Percentiles rank a stretch among this genome's conserved stretches.
phyloP scores from a whole-genome alignment of 805 yeast genomes.

The Candida dajiaensis region DNA sequence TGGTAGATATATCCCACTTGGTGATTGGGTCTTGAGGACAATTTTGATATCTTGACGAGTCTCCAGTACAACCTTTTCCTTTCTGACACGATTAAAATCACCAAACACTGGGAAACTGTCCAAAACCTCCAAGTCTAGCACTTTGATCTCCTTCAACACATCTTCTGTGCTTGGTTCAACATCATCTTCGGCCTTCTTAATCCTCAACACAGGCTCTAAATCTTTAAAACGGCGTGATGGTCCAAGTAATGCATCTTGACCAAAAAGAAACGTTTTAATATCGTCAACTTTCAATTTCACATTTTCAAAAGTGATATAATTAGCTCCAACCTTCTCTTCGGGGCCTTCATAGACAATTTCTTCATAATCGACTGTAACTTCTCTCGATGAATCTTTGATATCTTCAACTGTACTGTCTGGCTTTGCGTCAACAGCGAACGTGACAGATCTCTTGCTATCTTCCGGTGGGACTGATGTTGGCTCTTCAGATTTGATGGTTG shows the following conservation, averaged over 20 bases:
- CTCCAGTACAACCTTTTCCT: conserved; percentile 38
- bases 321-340: conserved; percentile 49
- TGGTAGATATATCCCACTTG: conserved; percentile 66
- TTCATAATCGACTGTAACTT: conserved; percentile 9
- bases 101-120: conserved; percentile 53
- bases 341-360: conserved; percentile 58
- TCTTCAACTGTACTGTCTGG: conserved; percentile 3
- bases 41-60: conserved; percentile 43
- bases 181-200: conserved; percentile 25
- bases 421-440: conserved; percentile 15
- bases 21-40: conserved; percentile 61
- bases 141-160: conserved; percentile 29
- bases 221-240: conserved; percentile 49
- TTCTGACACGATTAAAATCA: conserved; percentile 36
- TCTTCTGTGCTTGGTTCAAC: not conserved
- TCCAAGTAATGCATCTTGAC: conserved; percentile 48
- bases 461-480: not conserved
- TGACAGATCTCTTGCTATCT: conserved; percentile 11
- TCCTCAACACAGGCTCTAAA: conserved; percentile 43
- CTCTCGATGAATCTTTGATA: conserved; percentile 10
- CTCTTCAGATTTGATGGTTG: not conserved
- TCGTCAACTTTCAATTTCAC: conserved; percentile 23
- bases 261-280: conserved; percentile 45
- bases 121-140: conserved; percentile 34
- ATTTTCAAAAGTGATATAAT: conserved; percentile 45